Evolutionary conservation across 306 rosid genomes (phyloP), one percentile per base, ranked within the genome.

Genomic region (Urtica urens): DNA sequence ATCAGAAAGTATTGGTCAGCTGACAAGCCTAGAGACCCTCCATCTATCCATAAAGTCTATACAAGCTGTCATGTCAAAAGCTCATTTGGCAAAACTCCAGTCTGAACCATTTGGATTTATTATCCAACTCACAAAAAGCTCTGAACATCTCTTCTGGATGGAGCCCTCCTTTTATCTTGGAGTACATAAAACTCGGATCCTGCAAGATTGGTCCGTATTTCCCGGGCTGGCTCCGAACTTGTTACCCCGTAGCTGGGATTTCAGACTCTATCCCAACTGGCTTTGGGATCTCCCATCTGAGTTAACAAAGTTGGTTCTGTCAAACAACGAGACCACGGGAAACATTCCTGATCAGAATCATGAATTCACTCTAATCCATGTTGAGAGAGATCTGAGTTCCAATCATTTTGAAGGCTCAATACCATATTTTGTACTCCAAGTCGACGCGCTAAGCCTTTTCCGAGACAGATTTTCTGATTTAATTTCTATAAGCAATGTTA

Each of bases 101-200:
- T 1, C 14, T 64, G n/a, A 0, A 0, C 2, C 0, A 0, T 1
- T 40, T 64, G 21, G 0, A 1, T 6, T 4, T 49, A 28, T 40
- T 39, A 26, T 16, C 6, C 4, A 64, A 49, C 53, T 27, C 26
- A 2, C 23, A 20, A 2, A 39, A 55, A 7, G 40, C 29, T 21
- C 2, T 64, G 12, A 55, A 48, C 14, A 5, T 49, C 2, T 7
- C 6, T 21, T 11, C 19, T 10, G 41, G 19, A 11, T 64, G 52
- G 58, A 16, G 47, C 13, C 58, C 69, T 19, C 41, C 21, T 0
- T 65, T 65, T 42, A 53, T 56, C 2, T 31, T 56, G 40, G 6
- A 42, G 0, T 0, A 0, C 1, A 24, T 65, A 6, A 0, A 0
- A 0, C 3, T 39, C 13, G 3, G 30, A 5, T 38, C 29, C 7